These are phyloP conservation scores for Pichia sp. DNA, from an alignment of 1,139 yeast species.

Conservation along the genomic window DNA sequence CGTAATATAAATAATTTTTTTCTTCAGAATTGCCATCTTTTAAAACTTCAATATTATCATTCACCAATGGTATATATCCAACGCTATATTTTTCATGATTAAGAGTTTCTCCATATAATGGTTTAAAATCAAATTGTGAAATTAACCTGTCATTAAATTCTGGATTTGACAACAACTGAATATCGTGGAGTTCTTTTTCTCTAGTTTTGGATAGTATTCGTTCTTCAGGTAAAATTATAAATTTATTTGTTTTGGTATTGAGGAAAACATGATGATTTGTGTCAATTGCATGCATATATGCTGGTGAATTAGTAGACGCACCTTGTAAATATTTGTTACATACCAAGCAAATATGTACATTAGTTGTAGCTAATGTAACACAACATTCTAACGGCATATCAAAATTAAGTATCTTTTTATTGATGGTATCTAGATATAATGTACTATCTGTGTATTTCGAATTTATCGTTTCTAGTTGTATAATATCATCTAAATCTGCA, in stretches of 20 bases:
- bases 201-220: constrained; percentile 33
- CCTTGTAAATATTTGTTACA: constrained; percentile 78
- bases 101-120: constrained; percentile 34
- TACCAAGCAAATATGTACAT: constrained; percentile 64
- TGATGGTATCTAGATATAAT: constrained; percentile 48
- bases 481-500: constrained; percentile 9
- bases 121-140: constrained; percentile 26
- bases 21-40: constrained; percentile 21
- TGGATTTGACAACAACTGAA: constrained; percentile 50
- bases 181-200: constrained; percentile 40
- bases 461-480: background rate
- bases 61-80: constrained; percentile 62
- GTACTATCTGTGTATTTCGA: constrained; percentile 11
- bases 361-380: constrained; percentile 51
- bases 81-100: constrained; percentile 43
- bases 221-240: constrained; percentile 59
- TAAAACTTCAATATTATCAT: constrained; percentile 32
- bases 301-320: constrained; percentile 54
- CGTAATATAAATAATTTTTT: constrained; percentile 37
- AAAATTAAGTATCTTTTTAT: constrained; percentile 54
- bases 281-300: constrained; percentile 61
- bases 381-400: constrained; percentile 66
- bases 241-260: constrained; percentile 43
- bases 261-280: constrained; percentile 59
- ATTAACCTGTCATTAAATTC: constrained; percentile 36